Conservation (phyloP, 2,329 filamentous ascomycete species). For the Paecilomyces dactylethromorphus region DNA sequence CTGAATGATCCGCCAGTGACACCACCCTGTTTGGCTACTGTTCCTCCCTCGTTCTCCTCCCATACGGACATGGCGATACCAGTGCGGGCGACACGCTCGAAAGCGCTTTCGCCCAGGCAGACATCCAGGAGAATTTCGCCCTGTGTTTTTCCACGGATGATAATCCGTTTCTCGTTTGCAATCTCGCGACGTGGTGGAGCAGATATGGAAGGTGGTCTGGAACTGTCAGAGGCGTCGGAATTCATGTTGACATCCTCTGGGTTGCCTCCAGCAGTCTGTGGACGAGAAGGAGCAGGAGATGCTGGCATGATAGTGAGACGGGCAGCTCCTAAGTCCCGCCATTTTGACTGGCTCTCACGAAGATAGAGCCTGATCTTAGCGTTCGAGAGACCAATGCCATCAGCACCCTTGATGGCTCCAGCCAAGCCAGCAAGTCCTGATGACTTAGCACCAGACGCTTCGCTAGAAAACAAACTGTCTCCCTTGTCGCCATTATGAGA, state of each 20-base stretch:
- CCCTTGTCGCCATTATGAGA: slow-evolving; percentile 47
- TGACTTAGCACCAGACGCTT: slow-evolving; percentile 38
- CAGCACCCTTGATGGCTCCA: slow-evolving; percentile 44
- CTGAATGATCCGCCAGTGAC: slow-evolving; percentile 52
- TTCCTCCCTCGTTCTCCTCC: slow-evolving; percentile 64
- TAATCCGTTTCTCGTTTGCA: slow-evolving; percentile 75
- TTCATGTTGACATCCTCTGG: slow-evolving; percentile 19
- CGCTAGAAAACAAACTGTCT: slow-evolving; percentile 54
- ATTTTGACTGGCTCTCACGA: slow-evolving; percentile 68
- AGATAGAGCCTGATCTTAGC: slow-evolving; percentile 82
- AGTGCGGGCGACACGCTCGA: slow-evolving; percentile 73
- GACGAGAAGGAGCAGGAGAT: slow-evolving; percentile 24
- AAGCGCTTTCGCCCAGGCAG: slow-evolving; percentile 75
- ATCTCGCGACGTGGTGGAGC: slow-evolving; percentile 44
- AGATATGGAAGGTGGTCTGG: slow-evolving; percentile 22
- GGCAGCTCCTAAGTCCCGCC: slow-evolving; percentile 86
- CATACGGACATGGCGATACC: slow-evolving; percentile 87
- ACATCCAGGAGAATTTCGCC: slow-evolving; percentile 70
- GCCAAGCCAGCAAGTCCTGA: slow-evolving; percentile 49
- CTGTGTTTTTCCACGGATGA: slow-evolving; percentile 65
- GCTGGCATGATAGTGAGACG: slow-evolving; percentile 71
- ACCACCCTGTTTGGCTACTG: slow-evolving; percentile 49
- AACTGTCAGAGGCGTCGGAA: slow-evolving; percentile 13
- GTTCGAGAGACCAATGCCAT: slow-evolving; percentile 61
- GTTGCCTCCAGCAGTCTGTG: slow-evolving; percentile 47